These are phyloP conservation scores for Lithohypha guttulata DNA, from an alignment of 2,329 filamentous ascomycete genomes.

Conservation along the genomic window DNA sequence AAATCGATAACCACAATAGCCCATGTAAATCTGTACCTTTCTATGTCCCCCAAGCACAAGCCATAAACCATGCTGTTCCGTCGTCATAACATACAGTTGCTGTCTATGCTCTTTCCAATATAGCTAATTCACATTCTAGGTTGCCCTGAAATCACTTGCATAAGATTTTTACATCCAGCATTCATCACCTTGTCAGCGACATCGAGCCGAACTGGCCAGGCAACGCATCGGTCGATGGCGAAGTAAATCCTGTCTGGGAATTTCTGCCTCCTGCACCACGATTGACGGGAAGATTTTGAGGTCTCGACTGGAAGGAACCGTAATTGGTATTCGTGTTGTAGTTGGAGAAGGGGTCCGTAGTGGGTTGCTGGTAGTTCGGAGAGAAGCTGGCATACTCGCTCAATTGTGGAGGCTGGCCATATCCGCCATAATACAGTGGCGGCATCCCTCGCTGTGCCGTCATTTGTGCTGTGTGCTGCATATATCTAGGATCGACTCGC, in stretches of 20 bases:
- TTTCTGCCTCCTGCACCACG: not conserved
- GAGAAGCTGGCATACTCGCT: not conserved
- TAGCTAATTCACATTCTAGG: constrained; percentile 4
- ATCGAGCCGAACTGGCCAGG: constrained; percentile 6
- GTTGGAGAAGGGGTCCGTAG: constrained; percentile 6
- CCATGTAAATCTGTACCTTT: too few species aligned
- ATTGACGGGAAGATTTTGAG: constrained; percentile 1
- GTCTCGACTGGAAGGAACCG: not conserved
- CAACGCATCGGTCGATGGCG: not conserved
- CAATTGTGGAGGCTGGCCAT: constrained; percentile 7
- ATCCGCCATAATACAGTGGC: constrained; percentile 5
- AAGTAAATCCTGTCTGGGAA: not conserved
- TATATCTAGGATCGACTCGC: constrained; percentile 3
- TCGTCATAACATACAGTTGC: not conserved
- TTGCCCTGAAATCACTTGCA: too few species aligned
- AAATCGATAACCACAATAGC: too few species aligned
- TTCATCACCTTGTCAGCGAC: constrained; percentile 7
- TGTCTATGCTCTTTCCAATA: constrained; percentile 1
- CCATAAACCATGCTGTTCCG: too few species aligned
- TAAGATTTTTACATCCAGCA: not conserved
- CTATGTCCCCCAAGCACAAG: too few species aligned
- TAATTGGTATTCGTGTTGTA: not conserved
- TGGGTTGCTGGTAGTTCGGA: constrained; percentile 1
- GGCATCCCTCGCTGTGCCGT: constrained; percentile 4
- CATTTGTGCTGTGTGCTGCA: constrained; percentile 3